Base-by-base conservation (phyloP, 768 basidiomycete genomes). In the Termitomyces sp. region DNA sequence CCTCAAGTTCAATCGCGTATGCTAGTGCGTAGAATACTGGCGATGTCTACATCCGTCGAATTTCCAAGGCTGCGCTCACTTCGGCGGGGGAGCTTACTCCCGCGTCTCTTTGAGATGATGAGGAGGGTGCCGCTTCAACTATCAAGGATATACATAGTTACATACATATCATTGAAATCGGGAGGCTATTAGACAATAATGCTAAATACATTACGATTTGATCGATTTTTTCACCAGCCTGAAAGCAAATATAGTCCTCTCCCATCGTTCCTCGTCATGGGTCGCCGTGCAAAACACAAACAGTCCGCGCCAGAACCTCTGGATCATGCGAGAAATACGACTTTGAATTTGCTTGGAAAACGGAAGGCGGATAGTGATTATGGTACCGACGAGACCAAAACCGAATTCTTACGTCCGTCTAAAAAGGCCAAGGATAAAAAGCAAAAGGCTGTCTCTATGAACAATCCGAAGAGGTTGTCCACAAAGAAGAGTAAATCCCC, bases 271-370 rank as follows among this genome's bases (percentile, higher is more conserved):
- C 16, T 30, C 38, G 38, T 47, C 51, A 94, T 94, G 92, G 92
- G 92, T 60, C 83, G 92, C 67, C 84, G 90, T 61, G 82, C 90
- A 63, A 92, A 89, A 71, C 86, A 88, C 73, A 94, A 94, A 74
- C 92, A 94, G 70, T 80, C 75, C 2, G 77, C 85, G 12, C 92
- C 92, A 0, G 77, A 76, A 57, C 80, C 90, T 32, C 64, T 90
- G 30, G 77, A 83, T 14, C 63, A 66, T 0, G 74, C 74, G 18
- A 61, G 64, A 6, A 66, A 68, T n/a, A 67, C 72, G 4, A 77
- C 80, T 3, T 68, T 76, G 2, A 87, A 85, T 72, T 84, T 81
- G 60, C 75, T 83, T 14, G 86, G 87, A 42, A 92, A 92, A 69
- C 86, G 90, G 44, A 92, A 91, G 70, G 86, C 85, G 26, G 76